Evolutionary conservation across 352 stramenopile genomes (phyloP), one percentile per base, ranked within the genome.

Genomic region (Phytophthora melonis): DNA sequence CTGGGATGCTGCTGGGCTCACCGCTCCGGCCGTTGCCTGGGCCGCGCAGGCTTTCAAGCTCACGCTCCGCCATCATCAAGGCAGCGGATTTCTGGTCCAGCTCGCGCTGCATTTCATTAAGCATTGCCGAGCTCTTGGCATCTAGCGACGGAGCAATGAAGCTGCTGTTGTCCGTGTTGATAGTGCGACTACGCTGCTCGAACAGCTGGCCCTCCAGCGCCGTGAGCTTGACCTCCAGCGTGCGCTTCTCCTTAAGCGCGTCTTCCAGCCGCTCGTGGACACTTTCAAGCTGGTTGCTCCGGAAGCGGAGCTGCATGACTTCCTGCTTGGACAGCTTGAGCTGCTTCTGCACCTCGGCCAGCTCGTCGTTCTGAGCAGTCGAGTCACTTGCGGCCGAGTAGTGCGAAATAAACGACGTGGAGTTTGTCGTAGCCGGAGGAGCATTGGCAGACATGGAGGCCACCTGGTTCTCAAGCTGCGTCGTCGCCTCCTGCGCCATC

Each of bases 281-380:
- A 47, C 80, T 90, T 45, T 93, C 88, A 13, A 93, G 75, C 65
- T 92, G 87, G 58, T 95, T 95, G 45, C 86, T 93, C 34, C 88
- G 88, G 76, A 93, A 95, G 0, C 86, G 88, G 19, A 95, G 82
- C 75, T 93, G 85, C 88, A 95, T 95, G 13, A 92, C 86, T 57
- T 95, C 88, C 52, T 95, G 88, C 34, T 89, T 87, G 6, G 88
- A 83, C 16, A 92, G 59, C 63, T 95, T 95, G 4, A 95, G 70
- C 66, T 93, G 84, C 77, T 95, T 95, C 16, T 75, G 80, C 11
- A 93, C 68, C 25, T 95, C 88, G 0, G 74, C 71, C 47, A 93
- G 45, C 32, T 92, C 84, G 2, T 87, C 76, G 45, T 47, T 76
- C 43, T 87, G 70, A 13, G 27, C 63, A n/a, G 61, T 64, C 23